These are phyloP conservation scores for Penicillium sp. DNA, from an alignment of 2,329 filamentous ascomycete species.

Conservation along the genomic window DNA sequence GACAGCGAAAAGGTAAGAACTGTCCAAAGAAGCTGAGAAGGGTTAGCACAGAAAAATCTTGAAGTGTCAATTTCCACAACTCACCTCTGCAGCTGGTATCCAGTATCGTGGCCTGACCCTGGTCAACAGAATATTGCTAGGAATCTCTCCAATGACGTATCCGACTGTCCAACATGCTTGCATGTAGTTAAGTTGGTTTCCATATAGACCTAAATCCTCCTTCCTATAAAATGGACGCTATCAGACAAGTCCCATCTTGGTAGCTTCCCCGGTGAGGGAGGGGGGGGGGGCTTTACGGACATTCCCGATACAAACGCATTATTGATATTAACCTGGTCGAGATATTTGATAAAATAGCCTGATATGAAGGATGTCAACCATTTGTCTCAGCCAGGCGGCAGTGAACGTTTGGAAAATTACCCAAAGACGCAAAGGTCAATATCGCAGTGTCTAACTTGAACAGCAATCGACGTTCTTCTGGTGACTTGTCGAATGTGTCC, in stretches of 20 bases:
- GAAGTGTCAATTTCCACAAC: constrained; percentile 9
- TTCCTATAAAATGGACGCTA: constrained; percentile 41
- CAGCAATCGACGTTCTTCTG: constrained; percentile 51
- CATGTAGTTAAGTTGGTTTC: constrained; percentile 60
- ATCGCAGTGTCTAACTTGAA: constrained; percentile 54
- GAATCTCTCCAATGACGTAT: constrained; percentile 59
- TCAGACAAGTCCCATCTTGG: neutral
- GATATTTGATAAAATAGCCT: constrained; percentile 56
- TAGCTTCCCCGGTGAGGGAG: too few relatives aligned
- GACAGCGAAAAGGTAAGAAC: constrained; percentile 52
- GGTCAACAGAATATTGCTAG: constrained; percentile 55
- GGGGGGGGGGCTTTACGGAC: constrained; percentile 11
- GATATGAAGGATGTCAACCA: neutral
- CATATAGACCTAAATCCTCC: constrained; percentile 55
- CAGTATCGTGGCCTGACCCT: constrained; percentile 51
- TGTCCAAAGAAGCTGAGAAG: constrained; percentile 48
- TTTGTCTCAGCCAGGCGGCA: neutral
- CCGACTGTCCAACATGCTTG: constrained; percentile 62
- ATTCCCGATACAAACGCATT: constrained; percentile 53
- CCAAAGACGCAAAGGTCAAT: constrained; percentile 50
- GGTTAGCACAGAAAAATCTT: neutral
- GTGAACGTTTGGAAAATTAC: constrained; percentile 24
- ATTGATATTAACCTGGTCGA: constrained; percentile 50
- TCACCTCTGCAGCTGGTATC: constrained; percentile 52
- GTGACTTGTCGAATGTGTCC: constrained; percentile 57